phyloP scores from a whole-genome alignment of 73 alveolate genomes.

The Tetrahymena borealis region DNA sequence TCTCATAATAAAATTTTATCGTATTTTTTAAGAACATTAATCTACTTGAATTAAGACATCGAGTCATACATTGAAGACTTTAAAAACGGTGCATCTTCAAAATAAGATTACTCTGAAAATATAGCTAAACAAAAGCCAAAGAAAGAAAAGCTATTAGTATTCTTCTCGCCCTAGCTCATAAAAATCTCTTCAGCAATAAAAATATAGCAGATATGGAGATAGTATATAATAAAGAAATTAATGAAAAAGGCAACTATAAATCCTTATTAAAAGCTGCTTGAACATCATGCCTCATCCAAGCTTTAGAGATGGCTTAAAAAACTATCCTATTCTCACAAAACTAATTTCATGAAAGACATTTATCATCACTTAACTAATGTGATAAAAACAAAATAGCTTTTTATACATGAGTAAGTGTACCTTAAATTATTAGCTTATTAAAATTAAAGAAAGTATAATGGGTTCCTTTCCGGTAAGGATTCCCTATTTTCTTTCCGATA shows the following conservation, averaged over 20 bases:
- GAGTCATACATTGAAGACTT: neutral
- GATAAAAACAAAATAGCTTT: neutral
- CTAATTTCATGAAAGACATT: neutral
- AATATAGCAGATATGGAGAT: neutral
- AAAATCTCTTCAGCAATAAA: neutral
- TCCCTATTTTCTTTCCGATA: neutral
- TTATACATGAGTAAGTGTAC: neutral
- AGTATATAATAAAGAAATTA: neutral
- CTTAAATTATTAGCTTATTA: neutral
- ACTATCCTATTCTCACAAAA: neutral
- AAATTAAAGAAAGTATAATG: neutral
- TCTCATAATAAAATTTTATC: neutral
- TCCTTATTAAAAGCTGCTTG: neutral
- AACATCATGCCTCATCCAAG: neutral
- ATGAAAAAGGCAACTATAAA: neutral
- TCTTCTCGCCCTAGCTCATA: neutral
- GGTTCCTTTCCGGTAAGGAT: neutral
- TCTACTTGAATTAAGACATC: neutral
- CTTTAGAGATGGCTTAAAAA: neutral
- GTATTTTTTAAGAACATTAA: neutral
- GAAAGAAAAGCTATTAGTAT: neutral
- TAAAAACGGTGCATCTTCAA: neutral
- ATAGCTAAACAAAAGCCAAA: no score
- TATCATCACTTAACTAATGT: neutral
- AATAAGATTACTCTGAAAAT: neutral